Evolutionary conservation across 2,329 filamentous ascomycete species (phyloP).

Genomic region (Aspergillus sojae): DNA sequence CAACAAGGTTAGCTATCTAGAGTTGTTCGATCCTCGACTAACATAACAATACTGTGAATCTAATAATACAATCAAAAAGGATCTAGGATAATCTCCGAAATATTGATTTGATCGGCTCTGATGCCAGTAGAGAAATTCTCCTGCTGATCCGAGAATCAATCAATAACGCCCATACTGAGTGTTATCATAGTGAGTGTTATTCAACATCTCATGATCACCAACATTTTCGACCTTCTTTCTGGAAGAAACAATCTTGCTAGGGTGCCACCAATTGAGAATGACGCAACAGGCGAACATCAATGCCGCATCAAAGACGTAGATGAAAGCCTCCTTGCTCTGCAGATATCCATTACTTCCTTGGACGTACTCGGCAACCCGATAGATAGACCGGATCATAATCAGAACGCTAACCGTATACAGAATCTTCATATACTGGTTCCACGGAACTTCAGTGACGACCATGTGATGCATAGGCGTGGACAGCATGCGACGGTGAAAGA

Average conservation of each 20-base stretch:
- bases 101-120: no score
- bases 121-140: no score
- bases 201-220: constrained; percentile 6
- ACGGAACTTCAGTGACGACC: constrained; percentile 16
- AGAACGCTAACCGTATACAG: constrained; percentile 27
- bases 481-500: constrained; percentile 27
- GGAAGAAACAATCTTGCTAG: constrained; percentile 1
- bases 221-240: not conserved
- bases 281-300: constrained; percentile 33
- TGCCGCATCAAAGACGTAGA: constrained; percentile 49
- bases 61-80: no score
- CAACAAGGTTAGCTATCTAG: no score
- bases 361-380: constrained; percentile 52
- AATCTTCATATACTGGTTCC: constrained; percentile 18
- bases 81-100: no score
- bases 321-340: constrained; percentile 43
- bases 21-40: no score
- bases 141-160: not conserved
- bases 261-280: constrained; percentile 7
- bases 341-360: constrained; percentile 46
- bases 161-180: not conserved
- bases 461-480: constrained; percentile 14
- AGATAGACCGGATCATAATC: constrained; percentile 49
- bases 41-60: no score
- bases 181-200: not conserved